Base-by-base conservation (phyloP, 441 rosid species). In the Bruguiera hainesii region DNA sequence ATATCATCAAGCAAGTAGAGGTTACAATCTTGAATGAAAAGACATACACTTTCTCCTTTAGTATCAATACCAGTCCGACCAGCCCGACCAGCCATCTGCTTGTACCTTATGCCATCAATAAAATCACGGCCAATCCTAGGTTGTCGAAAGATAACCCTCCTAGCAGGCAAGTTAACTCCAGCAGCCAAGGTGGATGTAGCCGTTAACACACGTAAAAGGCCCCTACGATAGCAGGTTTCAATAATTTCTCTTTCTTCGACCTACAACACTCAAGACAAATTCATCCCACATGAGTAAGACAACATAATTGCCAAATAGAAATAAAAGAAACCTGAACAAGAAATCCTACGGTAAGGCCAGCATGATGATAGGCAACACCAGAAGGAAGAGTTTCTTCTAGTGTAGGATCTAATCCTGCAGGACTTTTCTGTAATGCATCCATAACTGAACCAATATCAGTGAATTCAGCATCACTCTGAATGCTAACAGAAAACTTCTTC, bases 181-280 rank as follows among this genome's bases (percentile, higher is more conserved):
- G 99, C 99, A 60, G 99, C 99, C 75, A 95, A 83, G 78, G 99
- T 95, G 64, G 99, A 95, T 67, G 99, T 95, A 68, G 99, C 99
- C 68, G 98, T 95, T 80, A 95, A 84, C 65, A 95, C 87, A 58
- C 89, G 95, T 63, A 91, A 78, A 66, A 95, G 92, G 71, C 98
- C 99, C 74, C 79, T 85, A 42, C 98, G 97, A 67, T 95, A 95
- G 78, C 99, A 92, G 72, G 85, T 80, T 78, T 95, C 99, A 73
- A 95, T 86, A 67, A 95, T 81, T 84, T 90, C 99, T 81, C 99
- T 95, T 82, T 95, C 99, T 81, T 92, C 99, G 68, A 89, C 93
- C 99, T 95, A 80, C 60, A 71, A 53, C 57, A 55, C 26, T 30
- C 53, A 23, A 28, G 61, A 73, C 10, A 20, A 53, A 42, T 42